Conservation (phyloP, 176 grass and related monocot species). For the Pontederia paniculata region DNA sequence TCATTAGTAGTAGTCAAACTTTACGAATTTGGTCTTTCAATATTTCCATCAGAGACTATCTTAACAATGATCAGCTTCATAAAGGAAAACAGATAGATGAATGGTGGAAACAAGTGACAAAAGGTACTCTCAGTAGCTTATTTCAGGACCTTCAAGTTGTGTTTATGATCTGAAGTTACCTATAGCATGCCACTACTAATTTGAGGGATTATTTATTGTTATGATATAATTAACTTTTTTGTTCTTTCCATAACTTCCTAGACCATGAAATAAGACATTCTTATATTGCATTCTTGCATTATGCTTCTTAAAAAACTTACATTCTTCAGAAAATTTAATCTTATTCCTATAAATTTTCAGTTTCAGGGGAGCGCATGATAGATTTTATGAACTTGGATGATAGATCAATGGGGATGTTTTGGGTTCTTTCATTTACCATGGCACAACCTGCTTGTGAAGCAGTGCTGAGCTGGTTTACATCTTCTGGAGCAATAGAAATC, state of each 20-base stretch:
- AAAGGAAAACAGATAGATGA: constrained; percentile 99
- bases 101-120: constrained; percentile 90
- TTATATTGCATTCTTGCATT: too few relatives aligned
- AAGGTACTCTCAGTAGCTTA: constrained; percentile 36
- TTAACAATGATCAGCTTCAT: constrained; percentile 93
- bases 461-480: constrained; percentile 96
- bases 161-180: not conserved
- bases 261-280: too few relatives aligned
- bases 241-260: not conserved
- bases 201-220: not conserved
- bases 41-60: constrained; percentile 71
- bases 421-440: constrained; percentile 99
- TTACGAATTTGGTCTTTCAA: constrained; percentile 98
- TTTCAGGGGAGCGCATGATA: constrained; percentile 71
- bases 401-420: constrained; percentile 89
- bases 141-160: not conserved
- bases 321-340: not conserved
- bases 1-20: constrained; percentile 94
- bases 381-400: constrained; percentile 95
- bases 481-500: constrained; percentile 63
- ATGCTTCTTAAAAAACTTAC: too few relatives aligned
- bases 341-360: constrained; percentile 32
- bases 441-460: constrained; percentile 74
- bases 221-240: not conserved
- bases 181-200: not conserved